Evolutionary conservation across 2,329 filamentous ascomycete species (phyloP), one percentile per base, ranked within the genome.

Genomic region (Aspergillus candidus): DNA sequence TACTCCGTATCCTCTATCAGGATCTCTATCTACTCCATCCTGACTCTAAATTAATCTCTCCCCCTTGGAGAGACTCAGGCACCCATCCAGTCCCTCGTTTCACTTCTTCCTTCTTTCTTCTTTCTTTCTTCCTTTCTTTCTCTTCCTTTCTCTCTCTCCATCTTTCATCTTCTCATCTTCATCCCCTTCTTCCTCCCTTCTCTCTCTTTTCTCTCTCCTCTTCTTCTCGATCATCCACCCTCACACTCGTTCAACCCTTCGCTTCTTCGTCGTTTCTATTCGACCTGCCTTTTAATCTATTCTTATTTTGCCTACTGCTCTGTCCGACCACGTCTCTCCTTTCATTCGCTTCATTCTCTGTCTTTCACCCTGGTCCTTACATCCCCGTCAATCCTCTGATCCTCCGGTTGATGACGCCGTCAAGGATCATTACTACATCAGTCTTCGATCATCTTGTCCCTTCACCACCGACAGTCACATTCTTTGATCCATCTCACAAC

Each of bases 321-420:
- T 48, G 48, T 32, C 43, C 22, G 22, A 27, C 22, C 22, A 27
- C 22, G 6, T 27, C 22, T 10, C 22, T 27, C 22, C 22, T 27
- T 27, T 27, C 22, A 27, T 27, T 27, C 22, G 22, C 22, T 7
- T 27, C 22, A 27, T 6, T 7, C 6, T 10, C 6, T 5, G 17
- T 18, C 22, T 27, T 27, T 27, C 22, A 18, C 22, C 22, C 22
- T 10, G 22, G 22, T 10, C 8, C 22, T 3, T 8, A 27, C 22
- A 27, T 10, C 22, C 22, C 22, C 22, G 22, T 27, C 22, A 27
- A 27, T 8, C 18, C 22, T 7, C 22, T 7, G 5, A 27, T 10
- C 22, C 22, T 7, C 22, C 22, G 22, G 22, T 57, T 44, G 46
- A 57, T 57, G 54, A 53, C 54, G 46, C 47, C 46, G 47, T 57